A percentile compares a stretch with the other conserved stretches of the same genome.
phyloP scores from a whole-genome alignment of 2,329 filamentous ascomycete species.

The Colletotrichum camelliae region DNA sequence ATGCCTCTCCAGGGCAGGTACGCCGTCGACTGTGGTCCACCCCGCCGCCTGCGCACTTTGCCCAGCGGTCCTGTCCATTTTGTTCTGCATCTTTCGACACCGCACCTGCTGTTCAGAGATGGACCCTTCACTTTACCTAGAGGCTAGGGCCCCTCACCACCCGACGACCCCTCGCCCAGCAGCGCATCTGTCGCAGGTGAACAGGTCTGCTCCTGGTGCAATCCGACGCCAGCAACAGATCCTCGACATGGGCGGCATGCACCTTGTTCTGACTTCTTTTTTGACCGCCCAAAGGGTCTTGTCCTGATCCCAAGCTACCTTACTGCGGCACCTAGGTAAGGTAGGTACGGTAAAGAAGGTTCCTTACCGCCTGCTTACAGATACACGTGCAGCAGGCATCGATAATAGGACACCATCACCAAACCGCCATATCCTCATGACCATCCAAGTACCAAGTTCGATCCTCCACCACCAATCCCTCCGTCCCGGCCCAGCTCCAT shows the following conservation, averaged over 20 bases:
- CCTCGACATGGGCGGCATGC: constrained; percentile 1
- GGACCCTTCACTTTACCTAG: neutral
- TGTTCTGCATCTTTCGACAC: neutral
- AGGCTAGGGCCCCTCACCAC: neutral
- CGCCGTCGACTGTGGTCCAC: constrained; percentile 6
- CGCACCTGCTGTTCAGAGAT: neutral
- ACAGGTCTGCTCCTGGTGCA: constrained; percentile 10
- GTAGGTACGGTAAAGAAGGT: neutral
- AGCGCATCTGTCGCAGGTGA: constrained; percentile 8
- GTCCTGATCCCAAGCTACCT: neutral
- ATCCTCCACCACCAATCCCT: neutral
- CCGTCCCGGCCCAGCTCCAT: neutral
- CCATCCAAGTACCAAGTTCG: neutral
- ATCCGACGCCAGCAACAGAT: constrained; percentile 4
- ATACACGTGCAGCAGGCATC: neutral
- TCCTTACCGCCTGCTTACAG: neutral
- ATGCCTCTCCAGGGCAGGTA: neutral
- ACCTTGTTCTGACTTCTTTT: neutral
- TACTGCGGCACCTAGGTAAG: neutral
- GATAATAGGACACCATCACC: neutral
- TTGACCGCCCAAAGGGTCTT: neutral
- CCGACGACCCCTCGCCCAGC: neutral
- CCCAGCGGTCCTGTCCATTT: neutral
- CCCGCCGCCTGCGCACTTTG: neutral
- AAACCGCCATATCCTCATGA: neutral